phyloP scores from a whole-genome alignment of 225 moss, liverwort and hornwort genomes.

The Rhytidiadelphus loreus region DNA sequence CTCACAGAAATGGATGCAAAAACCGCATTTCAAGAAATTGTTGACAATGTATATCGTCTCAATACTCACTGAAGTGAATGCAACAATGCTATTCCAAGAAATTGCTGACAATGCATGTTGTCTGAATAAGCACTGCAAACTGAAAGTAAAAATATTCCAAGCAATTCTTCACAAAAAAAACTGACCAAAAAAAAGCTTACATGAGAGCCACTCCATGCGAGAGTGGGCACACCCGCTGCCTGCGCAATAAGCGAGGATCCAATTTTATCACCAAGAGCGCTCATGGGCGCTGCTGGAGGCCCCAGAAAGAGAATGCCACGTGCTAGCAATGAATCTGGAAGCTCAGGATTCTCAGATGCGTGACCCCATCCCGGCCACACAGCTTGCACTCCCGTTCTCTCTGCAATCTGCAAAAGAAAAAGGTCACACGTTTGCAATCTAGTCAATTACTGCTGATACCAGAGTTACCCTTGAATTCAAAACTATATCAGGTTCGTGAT shows the following conservation, averaged over 20 bases:
- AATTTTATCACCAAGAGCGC: conserved; percentile 89
- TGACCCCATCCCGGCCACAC: conserved; percentile 99
- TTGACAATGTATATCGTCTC: not conserved
- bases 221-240: conserved; percentile 94
- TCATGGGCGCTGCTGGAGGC: conserved; percentile 96
- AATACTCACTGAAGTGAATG: not conserved
- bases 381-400: conserved; percentile 86
- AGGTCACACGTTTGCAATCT: not conserved
- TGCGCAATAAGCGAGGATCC: conserved; percentile 96
- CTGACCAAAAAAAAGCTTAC: conserved; percentile 4
- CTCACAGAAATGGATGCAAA: not conserved
- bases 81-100: not conserved
- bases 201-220: conserved; percentile 92
- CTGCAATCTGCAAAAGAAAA: conserved; percentile 56
- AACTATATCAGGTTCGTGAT: not conserved
- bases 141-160: not conserved
- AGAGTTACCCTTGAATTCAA: not conserved
- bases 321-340: conserved; percentile 67
- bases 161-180: not conserved
- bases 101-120: not conserved
- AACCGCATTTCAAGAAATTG: not conserved
- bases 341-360: conserved; percentile 84
- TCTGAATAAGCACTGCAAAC: not conserved
- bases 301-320: conserved; percentile 83
- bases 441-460: not conserved